phyloP scores from a whole-genome alignment of 257 asterid genomes.

The Salvia miltiorrhiza region DNA sequence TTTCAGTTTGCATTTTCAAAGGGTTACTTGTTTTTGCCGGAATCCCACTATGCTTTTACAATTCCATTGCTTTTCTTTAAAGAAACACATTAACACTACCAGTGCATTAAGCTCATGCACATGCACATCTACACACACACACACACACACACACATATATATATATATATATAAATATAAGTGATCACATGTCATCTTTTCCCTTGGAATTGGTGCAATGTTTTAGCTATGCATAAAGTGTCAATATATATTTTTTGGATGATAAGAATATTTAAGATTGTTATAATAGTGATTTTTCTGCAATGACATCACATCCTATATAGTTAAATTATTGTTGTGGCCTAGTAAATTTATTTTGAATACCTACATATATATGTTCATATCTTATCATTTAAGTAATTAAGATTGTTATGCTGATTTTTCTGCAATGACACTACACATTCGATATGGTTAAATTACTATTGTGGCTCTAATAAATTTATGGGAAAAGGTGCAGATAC shows the following conservation, averaged over 20 bases:
- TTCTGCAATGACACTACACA: too few species aligned
- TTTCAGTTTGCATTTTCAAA: conserved; percentile 10
- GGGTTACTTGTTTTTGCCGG: conserved; percentile 34
- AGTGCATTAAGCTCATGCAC: not conserved
- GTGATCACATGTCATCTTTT: not conserved
- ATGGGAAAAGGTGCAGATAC: too few species aligned
- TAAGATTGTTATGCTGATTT: too few species aligned
- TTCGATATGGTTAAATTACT: too few species aligned
- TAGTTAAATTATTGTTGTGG: too few species aligned
- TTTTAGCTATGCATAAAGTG: too few species aligned
- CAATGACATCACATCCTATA: too few species aligned
- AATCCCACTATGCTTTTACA: not conserved
- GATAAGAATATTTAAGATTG: not conserved
- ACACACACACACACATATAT: too few species aligned
- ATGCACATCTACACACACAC: not conserved
- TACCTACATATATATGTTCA: not conserved
- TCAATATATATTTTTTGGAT: not conserved
- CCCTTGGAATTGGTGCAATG: not conserved
- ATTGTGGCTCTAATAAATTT: too few species aligned
- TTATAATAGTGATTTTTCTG: not conserved
- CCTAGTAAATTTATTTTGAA: too few species aligned
- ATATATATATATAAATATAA: not conserved
- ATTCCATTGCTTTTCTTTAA: not conserved
- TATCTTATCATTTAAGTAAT: too few species aligned
- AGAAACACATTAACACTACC: not conserved